Evolutionary conservation across 257 asterid species (phyloP).

Genomic region (Nicotiana noctiflora): DNA sequence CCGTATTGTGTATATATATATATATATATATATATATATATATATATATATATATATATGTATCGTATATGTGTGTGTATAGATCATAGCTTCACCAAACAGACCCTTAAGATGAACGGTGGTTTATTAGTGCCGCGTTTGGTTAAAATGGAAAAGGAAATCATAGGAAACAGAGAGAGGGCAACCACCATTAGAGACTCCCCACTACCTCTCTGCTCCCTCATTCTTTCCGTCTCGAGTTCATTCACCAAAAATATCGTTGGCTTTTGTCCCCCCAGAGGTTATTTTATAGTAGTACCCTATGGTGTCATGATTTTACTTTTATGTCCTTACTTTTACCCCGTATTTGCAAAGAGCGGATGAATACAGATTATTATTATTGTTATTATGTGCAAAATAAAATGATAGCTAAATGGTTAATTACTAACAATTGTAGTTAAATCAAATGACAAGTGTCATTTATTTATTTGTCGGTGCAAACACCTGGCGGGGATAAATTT

Average conservation of each 20-base stretch:
- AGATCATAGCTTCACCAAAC: neutral
- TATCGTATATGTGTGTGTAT: neutral
- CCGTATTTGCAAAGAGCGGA: too few relatives aligned
- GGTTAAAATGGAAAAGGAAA: neutral
- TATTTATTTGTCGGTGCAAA: too few relatives aligned
- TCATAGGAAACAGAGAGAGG: neutral
- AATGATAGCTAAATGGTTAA: too few relatives aligned
- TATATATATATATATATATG: neutral
- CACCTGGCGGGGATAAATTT: too few relatives aligned
- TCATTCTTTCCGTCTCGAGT: neutral
- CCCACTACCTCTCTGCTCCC: conserved; percentile 4
- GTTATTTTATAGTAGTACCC: neutral
- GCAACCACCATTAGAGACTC: neutral
- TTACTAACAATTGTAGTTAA: too few relatives aligned
- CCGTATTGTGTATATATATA: neutral
- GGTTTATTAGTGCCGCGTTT: neutral
- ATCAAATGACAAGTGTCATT: too few relatives aligned
- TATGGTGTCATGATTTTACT: neutral
- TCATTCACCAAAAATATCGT: too few relatives aligned
- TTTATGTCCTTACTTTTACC: too few relatives aligned
- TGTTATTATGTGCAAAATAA: too few relatives aligned
- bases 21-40: neutral
- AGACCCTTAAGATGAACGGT: neutral
- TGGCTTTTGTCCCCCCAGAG: too few relatives aligned
- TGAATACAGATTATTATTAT: too few relatives aligned